Evolutionary conservation across 192 early-diverging fungal genomes (phyloP).

Genomic region (Umbelopsis ramanniana): DNA sequence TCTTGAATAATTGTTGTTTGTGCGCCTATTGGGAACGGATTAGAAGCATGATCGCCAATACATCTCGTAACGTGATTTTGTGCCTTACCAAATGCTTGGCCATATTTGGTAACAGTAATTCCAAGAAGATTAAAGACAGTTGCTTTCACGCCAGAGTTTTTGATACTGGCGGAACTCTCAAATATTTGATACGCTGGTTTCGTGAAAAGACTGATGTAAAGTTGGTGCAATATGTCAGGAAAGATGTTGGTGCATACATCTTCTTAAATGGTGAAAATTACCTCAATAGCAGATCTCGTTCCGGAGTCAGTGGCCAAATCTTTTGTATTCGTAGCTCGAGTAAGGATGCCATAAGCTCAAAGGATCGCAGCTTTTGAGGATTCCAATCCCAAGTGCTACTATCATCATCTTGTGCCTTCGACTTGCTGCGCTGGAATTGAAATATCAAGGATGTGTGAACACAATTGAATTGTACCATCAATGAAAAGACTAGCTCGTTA

Average conservation of each 20-base stretch:
- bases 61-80: not conserved
- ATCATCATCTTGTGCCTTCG: conserved; percentile 8
- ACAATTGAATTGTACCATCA: not conserved
- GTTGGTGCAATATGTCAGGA: not conserved
- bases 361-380: conserved; percentile 57
- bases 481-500: not conserved
- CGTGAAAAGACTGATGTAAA: conserved; percentile 62
- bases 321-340: conserved; percentile 67
- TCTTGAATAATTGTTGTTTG: conserved; percentile 80
- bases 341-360: conserved; percentile 56
- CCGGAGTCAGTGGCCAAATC: conserved; percentile 73
- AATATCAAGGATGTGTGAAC: not conserved
- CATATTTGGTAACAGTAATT: conserved; percentile 78
- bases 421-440: conserved; percentile 9
- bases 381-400: conserved; percentile 57
- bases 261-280: conserved; percentile 26
- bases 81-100: conserved; percentile 69
- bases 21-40: conserved; percentile 48
- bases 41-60: not conserved
- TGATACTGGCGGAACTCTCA: conserved; percentile 76
- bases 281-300: conserved; percentile 70
- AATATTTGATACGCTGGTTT: conserved; percentile 79
- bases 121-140: conserved; percentile 71
- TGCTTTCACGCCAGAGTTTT: conserved; percentile 60
- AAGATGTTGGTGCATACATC: not conserved